Percentiles rank a stretch among this genome's conserved stretches.
These are phyloP conservation scores for Aspergillus bertholletiae DNA, from an alignment of 495 filamentous ascomycete genomes.

Conservation along the genomic window DNA sequence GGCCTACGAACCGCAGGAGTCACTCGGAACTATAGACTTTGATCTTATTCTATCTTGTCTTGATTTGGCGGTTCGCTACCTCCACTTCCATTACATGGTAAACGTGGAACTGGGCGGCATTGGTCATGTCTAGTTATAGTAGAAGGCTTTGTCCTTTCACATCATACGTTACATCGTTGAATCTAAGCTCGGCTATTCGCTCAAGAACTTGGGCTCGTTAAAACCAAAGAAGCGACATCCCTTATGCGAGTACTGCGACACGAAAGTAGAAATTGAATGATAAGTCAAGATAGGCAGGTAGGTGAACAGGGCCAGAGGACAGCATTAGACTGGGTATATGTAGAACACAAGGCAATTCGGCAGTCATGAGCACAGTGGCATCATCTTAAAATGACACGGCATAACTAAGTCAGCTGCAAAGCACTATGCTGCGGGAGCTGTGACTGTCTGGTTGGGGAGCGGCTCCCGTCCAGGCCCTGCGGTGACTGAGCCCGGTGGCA, in stretches of 20 bases:
- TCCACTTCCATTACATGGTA: not conserved
- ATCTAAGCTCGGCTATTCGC: not conserved
- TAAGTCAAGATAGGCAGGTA: not conserved
- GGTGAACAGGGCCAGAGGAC: conserved; percentile 2
- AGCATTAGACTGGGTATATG: conserved; percentile 7
- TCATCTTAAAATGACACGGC: not conserved
- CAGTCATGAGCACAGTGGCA: not conserved
- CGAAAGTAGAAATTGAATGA: not conserved
- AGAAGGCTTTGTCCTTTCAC: not conserved
- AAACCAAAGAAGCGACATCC: not conserved
- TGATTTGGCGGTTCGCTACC: not conserved
- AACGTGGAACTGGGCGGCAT: not conserved
- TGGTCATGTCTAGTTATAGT: not conserved
- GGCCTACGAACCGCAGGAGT: not conserved
- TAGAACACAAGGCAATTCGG: conserved; percentile 7
- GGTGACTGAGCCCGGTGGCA: conserved; percentile 38
- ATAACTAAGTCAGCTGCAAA: not conserved
- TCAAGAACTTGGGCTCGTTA: not conserved
- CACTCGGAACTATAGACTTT: not conserved
- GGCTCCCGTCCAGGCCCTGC: conserved; percentile 37
- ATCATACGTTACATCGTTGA: not conserved
- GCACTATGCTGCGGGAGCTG: conserved; percentile 31
- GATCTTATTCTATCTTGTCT: not conserved
- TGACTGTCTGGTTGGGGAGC: conserved; percentile 14
- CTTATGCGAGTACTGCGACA: not conserved